A percentile compares a stretch with the other conserved stretches of the same genome.
These are phyloP conservation scores for Solanum rostratum DNA, from an alignment of 257 asterid species.

Conservation along the genomic window DNA sequence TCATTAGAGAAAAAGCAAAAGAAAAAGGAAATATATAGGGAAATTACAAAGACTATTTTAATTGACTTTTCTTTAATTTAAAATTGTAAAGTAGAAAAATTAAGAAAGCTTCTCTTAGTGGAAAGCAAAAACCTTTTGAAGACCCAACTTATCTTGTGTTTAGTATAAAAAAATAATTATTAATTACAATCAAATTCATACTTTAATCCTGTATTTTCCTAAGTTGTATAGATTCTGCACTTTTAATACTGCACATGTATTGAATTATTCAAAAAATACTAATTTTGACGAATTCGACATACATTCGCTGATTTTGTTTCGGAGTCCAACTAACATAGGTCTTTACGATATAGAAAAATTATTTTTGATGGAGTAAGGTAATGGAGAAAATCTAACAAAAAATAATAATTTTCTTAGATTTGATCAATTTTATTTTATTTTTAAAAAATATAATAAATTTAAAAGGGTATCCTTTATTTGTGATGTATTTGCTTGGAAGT, in stretches of 20 bases:
- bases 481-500: constrained; percentile 1
- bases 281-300: no score
- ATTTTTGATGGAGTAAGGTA: background rate
- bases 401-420: background rate
- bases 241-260: no score
- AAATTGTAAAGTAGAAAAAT: background rate
- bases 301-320: no score
- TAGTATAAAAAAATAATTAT: background rate
- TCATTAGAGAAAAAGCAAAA: background rate
- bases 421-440: no score
- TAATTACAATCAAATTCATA: background rate
- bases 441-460: background rate
- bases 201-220: no score
- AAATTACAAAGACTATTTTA: background rate
- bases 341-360: background rate
- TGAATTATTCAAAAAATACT: no score
- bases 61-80: background rate
- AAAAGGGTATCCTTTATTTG: background rate
- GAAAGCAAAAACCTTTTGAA: background rate
- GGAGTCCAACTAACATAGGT: no score
- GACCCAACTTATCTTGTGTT: background rate
- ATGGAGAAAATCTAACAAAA: background rate
- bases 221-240: no score
- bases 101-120: background rate
- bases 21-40: background rate